Evolutionary conservation across 2,329 filamentous ascomycete genomes (phyloP), one percentile per base, ranked within the genome.

Genomic region (Volutella citrinella): DNA sequence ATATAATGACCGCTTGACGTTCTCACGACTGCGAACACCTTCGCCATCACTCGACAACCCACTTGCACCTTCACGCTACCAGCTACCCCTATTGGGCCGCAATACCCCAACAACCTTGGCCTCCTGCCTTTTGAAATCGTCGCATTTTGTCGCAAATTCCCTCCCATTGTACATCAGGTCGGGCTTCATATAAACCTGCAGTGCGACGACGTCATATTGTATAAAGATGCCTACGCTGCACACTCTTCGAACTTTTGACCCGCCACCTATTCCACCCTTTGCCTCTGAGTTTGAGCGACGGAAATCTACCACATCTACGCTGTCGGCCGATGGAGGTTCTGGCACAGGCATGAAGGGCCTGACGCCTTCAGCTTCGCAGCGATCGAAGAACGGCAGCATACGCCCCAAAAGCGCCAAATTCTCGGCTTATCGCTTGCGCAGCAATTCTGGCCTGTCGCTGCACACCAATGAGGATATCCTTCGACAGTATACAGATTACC

Each of bases 401-500:
- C 49, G 51, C 9, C 51, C 51, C n/a, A 50, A 52, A 36, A 55
- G 51, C 39, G 51, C 51, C 25, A 55, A 55, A 30, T 54, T 54
- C 38, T 50, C 48, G 5, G 42, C 53, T 3, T 52, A 53, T 24
- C 51, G 51, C 22, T 51, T 71, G 23, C 61, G 66, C 30, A 70
- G 67, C 46, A 69, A 69, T 34, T 71, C 69, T 4, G 68, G 68
- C 4, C 48, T 71, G n/a, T 57, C 63, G 5, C 47, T 68, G 19
- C 66, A 70, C 42, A 66, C 64, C 1, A 70, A 68, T 39, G 62
- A 65, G 28, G 56, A 61, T 3, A 60, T 63, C 7, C 52, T 70
- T 23, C 61, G 65, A n/a, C 66, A 66, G 27, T 70, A 71, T 45
- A 68, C 63, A 8, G 60, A 70, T 41, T 70, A 70, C 54, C 63